Conservation (phyloP, 2,329 filamentous ascomycete species). For the Verticillium dahliae region DNA sequence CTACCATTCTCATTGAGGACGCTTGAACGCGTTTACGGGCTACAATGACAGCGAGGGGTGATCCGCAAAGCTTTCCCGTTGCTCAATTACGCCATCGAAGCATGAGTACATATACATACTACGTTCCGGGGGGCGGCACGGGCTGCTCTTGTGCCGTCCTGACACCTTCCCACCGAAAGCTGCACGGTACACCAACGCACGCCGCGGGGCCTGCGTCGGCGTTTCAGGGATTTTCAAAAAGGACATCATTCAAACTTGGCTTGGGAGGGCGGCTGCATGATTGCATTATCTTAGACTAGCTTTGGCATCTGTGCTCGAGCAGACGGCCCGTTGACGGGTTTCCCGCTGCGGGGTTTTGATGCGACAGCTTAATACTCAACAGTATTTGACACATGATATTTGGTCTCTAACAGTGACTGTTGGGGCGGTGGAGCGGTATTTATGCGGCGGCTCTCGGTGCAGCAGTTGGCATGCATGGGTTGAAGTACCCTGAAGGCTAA, state of each 20-base stretch:
- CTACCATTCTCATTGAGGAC: constrained; percentile 71
- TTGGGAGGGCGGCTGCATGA: neutral
- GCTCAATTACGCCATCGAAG: neutral
- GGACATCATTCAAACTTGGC: neutral
- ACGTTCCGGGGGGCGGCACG: neutral
- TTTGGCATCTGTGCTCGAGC: neutral
- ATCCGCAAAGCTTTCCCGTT: neutral
- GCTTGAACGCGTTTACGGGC: constrained; percentile 20
- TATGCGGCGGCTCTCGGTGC: neutral
- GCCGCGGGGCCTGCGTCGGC: neutral
- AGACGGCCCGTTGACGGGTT: neutral
- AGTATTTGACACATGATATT: neutral
- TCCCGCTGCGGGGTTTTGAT: neutral
- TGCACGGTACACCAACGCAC: neutral
- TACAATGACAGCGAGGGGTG: neutral
- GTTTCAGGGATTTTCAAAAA: neutral
- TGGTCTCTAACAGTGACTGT: neutral
- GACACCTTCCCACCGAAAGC: neutral
- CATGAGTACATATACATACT: neutral
- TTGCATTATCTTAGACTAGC: neutral
- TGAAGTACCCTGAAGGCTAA: neutral
- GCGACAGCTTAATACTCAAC: neutral
- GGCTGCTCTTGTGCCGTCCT: neutral
- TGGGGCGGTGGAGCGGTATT: neutral
- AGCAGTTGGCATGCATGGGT: neutral